Base-by-base conservation (phyloP, 1,139 yeast species). In the Geotrichum restrictum region DNA sequence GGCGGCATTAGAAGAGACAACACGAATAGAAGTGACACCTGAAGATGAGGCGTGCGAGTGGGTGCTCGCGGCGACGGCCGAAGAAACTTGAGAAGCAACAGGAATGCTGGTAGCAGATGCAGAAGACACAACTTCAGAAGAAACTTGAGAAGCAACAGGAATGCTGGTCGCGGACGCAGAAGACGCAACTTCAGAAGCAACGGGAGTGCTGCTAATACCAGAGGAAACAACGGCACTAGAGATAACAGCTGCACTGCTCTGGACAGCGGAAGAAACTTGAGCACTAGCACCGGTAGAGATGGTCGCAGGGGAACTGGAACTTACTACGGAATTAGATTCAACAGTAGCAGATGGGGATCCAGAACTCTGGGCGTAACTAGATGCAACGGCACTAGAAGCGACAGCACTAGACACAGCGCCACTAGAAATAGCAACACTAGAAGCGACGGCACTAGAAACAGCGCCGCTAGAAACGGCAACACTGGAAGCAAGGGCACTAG, bases 1-100 rank as follows among this genome's bases (percentile, higher is more conserved):
- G 24, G 36, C 48, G n/a, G 49, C 16, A 27, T 8, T 24, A 24
- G 50, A 6, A 48, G 40, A 29, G n/a, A 46, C 31, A 22, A 49
- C 19, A 10, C 52, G 18, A 16, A 48, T 42, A 29, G 38, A 24
- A 16, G 44, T 22, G 29, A 31, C n/a, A 10, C 33, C 18, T 21
- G 49, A n/a, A n/a, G n/a, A n/a, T n/a, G n/a, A n/a, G n/a, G n/a
- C n/a, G n/a, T n/a, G n/a, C n/a, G n/a, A n/a, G n/a, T n/a, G n/a
- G n/a, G n/a, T n/a, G 36, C 19, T n/a, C 3, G 31, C 14, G 6
- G 37, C 36, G 21, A 31, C 22, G 21, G 32, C 22, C 8, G 45
- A 16, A n/a, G 45, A 27, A 5, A 3, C 5, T 11, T 42, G 46
- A 11, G 46, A 14, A 27, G 19, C 46, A 11, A 13, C 38, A 42